These are phyloP conservation scores for Zalerion maritima DNA, from an alignment of 495 filamentous ascomycete genomes.

Conservation along the genomic window DNA sequence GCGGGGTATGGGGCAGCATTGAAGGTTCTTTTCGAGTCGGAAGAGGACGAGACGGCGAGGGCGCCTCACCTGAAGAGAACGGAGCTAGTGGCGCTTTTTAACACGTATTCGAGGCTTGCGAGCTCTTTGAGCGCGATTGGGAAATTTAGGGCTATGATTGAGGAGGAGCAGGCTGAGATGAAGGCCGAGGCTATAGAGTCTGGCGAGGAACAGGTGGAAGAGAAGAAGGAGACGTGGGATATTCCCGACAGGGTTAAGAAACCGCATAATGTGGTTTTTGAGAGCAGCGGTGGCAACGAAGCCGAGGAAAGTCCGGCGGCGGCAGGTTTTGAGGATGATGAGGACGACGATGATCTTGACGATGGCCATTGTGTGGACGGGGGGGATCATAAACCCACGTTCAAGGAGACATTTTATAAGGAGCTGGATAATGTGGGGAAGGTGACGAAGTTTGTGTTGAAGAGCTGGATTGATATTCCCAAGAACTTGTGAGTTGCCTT, in stretches of 20 bases:
- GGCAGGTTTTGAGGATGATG: constrained; percentile 9
- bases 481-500: constrained; percentile 49
- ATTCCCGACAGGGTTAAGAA: constrained; percentile 29
- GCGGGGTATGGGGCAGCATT: constrained; percentile 88
- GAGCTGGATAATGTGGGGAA: constrained; percentile 50
- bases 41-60: constrained; percentile 51
- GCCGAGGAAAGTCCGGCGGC: constrained; percentile 6
- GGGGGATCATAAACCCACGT: constrained; percentile 20
- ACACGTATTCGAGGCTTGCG: constrained; percentile 78
- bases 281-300: constrained; percentile 4
- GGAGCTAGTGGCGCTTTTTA: constrained; percentile 85
- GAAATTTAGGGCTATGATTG: constrained; percentile 57
- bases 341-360: constrained; percentile 25
- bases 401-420: constrained; percentile 42
- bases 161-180: constrained; percentile 38
- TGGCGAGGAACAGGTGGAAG: constrained; percentile 19
- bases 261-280: constrained; percentile 28
- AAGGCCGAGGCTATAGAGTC: constrained; percentile 18
- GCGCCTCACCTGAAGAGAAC: constrained; percentile 71
- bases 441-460: constrained; percentile 49
- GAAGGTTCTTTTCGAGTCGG: constrained; percentile 92
- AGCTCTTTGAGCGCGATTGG: constrained; percentile 61
- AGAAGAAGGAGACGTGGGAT: constrained; percentile 8
- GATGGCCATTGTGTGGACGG: constrained; percentile 14
- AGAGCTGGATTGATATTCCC: constrained; percentile 56